Base-by-base conservation (phyloP, 306 rosid species). In the Comarum palustre region DNA sequence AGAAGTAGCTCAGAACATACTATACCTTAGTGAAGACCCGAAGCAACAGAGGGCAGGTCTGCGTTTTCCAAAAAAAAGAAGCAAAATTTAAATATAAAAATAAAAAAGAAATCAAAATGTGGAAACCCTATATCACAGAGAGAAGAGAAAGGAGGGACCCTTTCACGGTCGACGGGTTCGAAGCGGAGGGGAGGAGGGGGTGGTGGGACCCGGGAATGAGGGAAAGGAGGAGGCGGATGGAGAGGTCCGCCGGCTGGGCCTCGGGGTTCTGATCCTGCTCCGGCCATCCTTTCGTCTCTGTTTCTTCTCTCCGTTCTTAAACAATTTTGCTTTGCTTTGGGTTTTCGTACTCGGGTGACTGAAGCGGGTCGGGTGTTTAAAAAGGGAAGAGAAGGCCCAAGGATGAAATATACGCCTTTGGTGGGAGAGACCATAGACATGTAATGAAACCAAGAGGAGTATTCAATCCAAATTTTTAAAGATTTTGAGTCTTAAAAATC, bases 41-140 rank as follows among this genome's bases (percentile, higher is more conserved):
- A 55, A 94, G 96, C 54, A 94, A 75, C 41, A 94, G 82, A n/a
- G 97, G 99, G 68, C 99, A 94, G 16, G 92, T 91, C 97, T 93
- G 90, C 38, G 79, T 25, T 20, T 13, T 69, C 69, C 27, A 32
- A 2, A 36, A 2, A 25, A 36, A 3, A 22, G 32, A 16, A 69
- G 8, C 13, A 58, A 43, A 58, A 3, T 7, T n/a, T 27, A 51
- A 69, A 45, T 51, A 22, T 10, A 6, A 27, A 14, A 11, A 22
- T 1, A 11, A 46, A 67, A n/a, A 2, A 50, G 25, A 55, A 4
- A 3, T 25, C 20, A 50, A 58, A 29, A 25, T 57, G 10, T 0
- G 36, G 45, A 43, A 64, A 55, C 46, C 57, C 8, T 15, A 31
- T 48, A 59, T 5, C 14, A 9, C 39, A 20, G 25, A 58, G 66